Percentiles rank a stretch among this genome's conserved stretches.
phyloP scores from a whole-genome alignment of 163 green algal genomes.

The Chlamydomonas reinhardtii region DNA sequence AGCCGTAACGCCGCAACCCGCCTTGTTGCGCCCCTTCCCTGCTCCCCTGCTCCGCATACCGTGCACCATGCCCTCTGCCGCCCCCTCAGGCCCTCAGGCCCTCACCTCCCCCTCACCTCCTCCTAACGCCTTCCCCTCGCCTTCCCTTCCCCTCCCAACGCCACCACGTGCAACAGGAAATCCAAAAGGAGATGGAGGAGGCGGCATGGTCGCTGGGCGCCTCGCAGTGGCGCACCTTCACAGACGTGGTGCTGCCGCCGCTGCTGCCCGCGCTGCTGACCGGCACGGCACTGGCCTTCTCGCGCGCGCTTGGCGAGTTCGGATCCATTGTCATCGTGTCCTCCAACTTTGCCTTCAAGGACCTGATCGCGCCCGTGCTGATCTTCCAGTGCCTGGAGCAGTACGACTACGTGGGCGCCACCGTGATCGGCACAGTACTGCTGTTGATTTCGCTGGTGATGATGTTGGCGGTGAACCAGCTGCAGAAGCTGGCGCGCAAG shows the following conservation, averaged over 20 bases:
- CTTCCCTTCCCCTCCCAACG: too few relatives aligned
- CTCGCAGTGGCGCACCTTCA: conserved; percentile 76
- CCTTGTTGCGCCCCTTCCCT: too few relatives aligned
- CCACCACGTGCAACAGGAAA: conserved; percentile 35
- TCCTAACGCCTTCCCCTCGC: too few relatives aligned
- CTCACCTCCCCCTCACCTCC: too few relatives aligned
- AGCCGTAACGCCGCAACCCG: too few relatives aligned
- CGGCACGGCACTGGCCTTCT: conserved; percentile 78
- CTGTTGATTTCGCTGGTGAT: conserved; percentile 74
- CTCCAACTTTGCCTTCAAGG: conserved; percentile 83
- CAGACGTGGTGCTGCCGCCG: conserved; percentile 73
- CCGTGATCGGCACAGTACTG: conserved; percentile 82
- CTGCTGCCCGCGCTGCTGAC: conserved; percentile 79
- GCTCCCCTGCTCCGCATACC: too few relatives aligned
- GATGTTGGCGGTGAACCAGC: conserved; percentile 70
- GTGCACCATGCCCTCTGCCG: too few relatives aligned
- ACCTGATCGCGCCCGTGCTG: conserved; percentile 81
- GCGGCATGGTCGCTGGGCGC: conserved; percentile 78
- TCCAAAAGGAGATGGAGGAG: conserved; percentile 70
- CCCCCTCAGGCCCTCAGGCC: too few relatives aligned
- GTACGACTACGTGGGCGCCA: conserved; percentile 81
- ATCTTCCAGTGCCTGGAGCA: conserved; percentile 88
- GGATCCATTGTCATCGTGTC: conserved; percentile 80
- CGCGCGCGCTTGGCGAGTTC: conserved; percentile 78
- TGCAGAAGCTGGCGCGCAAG: conserved; percentile 45